phyloP scores from a whole-genome alignment of 768 basidiomycete genomes.

The Collybiopsis confluens region DNA sequence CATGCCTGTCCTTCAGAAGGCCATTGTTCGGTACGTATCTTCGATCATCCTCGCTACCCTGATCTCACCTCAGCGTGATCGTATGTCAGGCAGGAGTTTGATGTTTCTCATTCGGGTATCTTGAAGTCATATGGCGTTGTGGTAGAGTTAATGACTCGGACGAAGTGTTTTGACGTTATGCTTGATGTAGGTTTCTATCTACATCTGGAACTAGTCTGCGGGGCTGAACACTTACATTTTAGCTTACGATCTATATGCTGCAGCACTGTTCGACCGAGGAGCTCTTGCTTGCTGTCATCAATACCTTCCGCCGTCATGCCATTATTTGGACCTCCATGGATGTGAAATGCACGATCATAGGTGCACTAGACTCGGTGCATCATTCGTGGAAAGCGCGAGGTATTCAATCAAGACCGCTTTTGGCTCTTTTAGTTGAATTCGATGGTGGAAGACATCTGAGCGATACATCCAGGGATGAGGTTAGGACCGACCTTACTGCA shows the following conservation, averaged over 20 bases:
- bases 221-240: neutral
- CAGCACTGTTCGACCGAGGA: slow-evolving; percentile 48
- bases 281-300: slow-evolving; percentile 58
- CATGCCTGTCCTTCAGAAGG: slow-evolving; percentile 60
- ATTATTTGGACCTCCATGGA: slow-evolving; percentile 81
- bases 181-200: slow-evolving; percentile 52
- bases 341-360: slow-evolving; percentile 47
- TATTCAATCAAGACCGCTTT: slow-evolving; percentile 57
- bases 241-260: slow-evolving; percentile 55
- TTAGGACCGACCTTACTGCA: slow-evolving; percentile 53
- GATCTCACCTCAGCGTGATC: slow-evolving; percentile 6
- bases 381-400: slow-evolving; percentile 62
- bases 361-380: slow-evolving; percentile 59
- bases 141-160: slow-evolving; percentile 54
- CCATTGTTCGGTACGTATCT: slow-evolving; percentile 41
- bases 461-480: slow-evolving; percentile 50
- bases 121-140: slow-evolving; percentile 53
- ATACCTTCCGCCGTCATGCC: slow-evolving; percentile 66
- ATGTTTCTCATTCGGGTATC: slow-evolving; percentile 30
- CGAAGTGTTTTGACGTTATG: slow-evolving; percentile 63
- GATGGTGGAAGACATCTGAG: slow-evolving; percentile 59
- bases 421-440: slow-evolving; percentile 62
- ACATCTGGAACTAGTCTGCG: neutral
- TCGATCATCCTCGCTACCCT: neutral
- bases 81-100: slow-evolving; percentile 20